phyloP scores from a whole-genome alignment of 2,329 filamentous ascomycete species.

The Nothophaeocryptopus gaeumannii region DNA sequence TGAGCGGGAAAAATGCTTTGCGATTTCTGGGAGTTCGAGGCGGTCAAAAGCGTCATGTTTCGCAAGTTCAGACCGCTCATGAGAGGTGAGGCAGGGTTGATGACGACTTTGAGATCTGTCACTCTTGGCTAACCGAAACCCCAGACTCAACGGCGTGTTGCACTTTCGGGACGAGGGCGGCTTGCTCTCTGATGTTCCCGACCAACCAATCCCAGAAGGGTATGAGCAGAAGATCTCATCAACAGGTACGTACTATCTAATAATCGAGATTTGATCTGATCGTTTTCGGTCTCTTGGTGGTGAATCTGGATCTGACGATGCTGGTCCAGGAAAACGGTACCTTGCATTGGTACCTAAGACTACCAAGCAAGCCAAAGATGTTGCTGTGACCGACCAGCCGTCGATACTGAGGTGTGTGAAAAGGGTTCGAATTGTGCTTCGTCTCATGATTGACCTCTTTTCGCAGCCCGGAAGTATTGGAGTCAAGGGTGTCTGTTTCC shows the following conservation, averaged over 20 bases:
- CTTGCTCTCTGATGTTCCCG: slow-evolving; percentile 21
- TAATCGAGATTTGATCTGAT: no score
- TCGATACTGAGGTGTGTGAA: slow-evolving; percentile 22
- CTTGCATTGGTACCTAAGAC: slow-evolving; percentile 24
- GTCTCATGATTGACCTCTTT: slow-evolving; percentile 1
- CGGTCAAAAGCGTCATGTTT: slow-evolving; percentile 11
- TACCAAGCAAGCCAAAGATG: slow-evolving; percentile 4
- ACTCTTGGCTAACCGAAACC: slow-evolving; percentile 10
- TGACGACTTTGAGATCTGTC: slow-evolving; percentile 7
- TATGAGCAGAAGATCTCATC: slow-evolving; percentile 37
- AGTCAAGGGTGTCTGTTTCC: slow-evolving; percentile 35
- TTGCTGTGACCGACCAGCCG: slow-evolving; percentile 5
- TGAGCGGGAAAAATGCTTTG: slow-evolving; percentile 33
- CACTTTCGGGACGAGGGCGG: slow-evolving; percentile 29
- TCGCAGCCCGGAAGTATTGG: slow-evolving; percentile 29
- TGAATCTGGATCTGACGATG: slow-evolving; percentile 9
- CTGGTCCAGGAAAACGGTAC: slow-evolving; percentile 27
- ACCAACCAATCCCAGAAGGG: slow-evolving; percentile 20
- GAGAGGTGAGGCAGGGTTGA: slow-evolving; percentile 21
- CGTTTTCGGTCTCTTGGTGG: background rate
- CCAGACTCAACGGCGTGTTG: slow-evolving; percentile 19
- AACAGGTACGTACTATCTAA: slow-evolving; percentile 27
- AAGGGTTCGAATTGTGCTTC: background rate
- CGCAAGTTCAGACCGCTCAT: slow-evolving; percentile 21
- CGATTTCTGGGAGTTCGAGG: slow-evolving; percentile 28